Evolutionary conservation across 345 rosid species (phyloP).

Genomic region (Carallia brachiata): DNA sequence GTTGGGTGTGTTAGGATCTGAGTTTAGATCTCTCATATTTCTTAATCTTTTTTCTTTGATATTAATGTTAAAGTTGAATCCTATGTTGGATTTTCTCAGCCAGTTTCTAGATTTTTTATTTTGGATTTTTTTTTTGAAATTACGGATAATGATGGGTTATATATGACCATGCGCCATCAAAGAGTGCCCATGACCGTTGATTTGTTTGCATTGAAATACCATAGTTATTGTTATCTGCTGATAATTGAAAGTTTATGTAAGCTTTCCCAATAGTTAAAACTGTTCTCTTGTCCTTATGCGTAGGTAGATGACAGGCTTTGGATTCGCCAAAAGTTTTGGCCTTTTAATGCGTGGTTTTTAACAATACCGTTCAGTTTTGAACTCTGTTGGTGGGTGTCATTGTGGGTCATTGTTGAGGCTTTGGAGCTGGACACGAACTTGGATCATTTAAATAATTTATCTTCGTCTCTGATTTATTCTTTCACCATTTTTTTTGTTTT

Average conservation of each 20-base stretch:
- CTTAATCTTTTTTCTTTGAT: too few relatives aligned
- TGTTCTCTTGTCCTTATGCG: slow-evolving; percentile 44
- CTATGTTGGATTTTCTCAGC: too few relatives aligned
- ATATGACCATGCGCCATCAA: too few relatives aligned
- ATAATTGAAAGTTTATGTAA: slow-evolving; percentile 33
- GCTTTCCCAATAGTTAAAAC: slow-evolving; percentile 47
- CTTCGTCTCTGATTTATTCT: background rate
- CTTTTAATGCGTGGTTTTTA: slow-evolving; percentile 21
- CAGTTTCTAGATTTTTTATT: too few relatives aligned
- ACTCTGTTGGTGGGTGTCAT: background rate
- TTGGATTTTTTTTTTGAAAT: too few relatives aligned
- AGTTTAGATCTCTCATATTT: too few relatives aligned
- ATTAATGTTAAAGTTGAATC: too few relatives aligned
- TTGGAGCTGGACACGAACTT: background rate
- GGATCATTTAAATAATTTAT: background rate
- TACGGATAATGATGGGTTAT: too few relatives aligned
- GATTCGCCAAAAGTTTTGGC: slow-evolving; percentile 27
- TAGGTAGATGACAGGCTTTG: slow-evolving; percentile 28
- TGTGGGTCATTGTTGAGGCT: background rate
- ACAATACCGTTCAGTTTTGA: background rate
- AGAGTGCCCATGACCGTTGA: background rate
- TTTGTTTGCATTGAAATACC: slow-evolving; percentile 7
- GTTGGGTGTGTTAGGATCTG: too few relatives aligned
- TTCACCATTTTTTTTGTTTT: too few relatives aligned
- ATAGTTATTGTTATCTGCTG: slow-evolving; percentile 31